A percentile compares a stretch with the other conserved stretches of the same genome.
These are phyloP conservation scores for Aphanocladium album DNA, from an alignment of 2,329 filamentous ascomycete genomes.

Conservation along the genomic window DNA sequence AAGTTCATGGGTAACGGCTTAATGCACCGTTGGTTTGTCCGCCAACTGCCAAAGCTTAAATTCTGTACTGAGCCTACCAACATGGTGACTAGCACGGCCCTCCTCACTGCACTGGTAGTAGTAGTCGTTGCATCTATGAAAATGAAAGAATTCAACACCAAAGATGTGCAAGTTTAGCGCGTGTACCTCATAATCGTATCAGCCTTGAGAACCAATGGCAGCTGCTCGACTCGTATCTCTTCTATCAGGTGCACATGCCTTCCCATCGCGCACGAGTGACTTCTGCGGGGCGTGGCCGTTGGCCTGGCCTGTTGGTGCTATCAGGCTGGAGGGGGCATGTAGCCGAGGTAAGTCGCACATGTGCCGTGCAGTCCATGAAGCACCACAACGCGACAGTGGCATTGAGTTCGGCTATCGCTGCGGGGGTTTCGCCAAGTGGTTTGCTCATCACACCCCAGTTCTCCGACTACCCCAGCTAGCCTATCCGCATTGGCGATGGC, in stretches of 20 bases:
- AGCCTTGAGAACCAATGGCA: not conserved
- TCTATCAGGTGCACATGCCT: not conserved
- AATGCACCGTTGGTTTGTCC: too few species aligned
- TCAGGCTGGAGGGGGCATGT: not conserved
- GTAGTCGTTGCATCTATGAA: too few species aligned
- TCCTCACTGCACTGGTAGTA: too few species aligned
- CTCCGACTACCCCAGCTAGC: not conserved
- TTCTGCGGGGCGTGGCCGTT: not conserved
- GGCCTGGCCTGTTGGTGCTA: not conserved
- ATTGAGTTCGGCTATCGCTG: slow-evolving; percentile 11
- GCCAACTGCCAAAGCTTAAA: too few species aligned
- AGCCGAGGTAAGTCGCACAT: not conserved
- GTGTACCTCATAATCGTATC: too few species aligned
- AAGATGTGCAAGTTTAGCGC: too few species aligned
- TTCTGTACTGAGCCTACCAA: too few species aligned
- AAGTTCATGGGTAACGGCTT: too few species aligned
- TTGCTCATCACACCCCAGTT: not conserved
- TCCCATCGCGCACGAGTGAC: not conserved
- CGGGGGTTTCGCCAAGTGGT: not conserved
- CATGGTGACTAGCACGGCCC: too few species aligned
- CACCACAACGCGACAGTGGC: not conserved
- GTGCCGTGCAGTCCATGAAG: not conserved
- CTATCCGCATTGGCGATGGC: not conserved
- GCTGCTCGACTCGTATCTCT: not conserved
- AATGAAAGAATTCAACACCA: too few species aligned